These are phyloP conservation scores for Clavispora vitiphila DNA, from an alignment of 805 yeast genomes.

Conservation along the genomic window DNA sequence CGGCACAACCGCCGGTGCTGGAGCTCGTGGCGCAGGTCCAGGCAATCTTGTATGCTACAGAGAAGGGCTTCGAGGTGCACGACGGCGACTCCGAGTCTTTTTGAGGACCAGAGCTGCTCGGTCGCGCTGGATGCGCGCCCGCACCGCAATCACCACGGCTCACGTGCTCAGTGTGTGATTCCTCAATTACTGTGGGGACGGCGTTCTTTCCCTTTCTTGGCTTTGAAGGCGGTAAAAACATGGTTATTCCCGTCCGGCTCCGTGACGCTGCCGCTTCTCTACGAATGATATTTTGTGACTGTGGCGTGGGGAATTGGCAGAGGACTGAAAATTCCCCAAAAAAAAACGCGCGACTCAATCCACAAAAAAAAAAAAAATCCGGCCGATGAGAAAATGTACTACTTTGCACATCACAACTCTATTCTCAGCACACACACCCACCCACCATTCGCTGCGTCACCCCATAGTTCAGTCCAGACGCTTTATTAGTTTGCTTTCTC, in stretches of 20 bases:
- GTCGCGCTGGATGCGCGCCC: neutral
- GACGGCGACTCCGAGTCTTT: slow-evolving; percentile 20
- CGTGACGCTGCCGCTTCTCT: too few relatives aligned
- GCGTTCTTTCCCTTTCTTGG: too few relatives aligned
- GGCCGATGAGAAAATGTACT: neutral
- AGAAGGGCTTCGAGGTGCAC: slow-evolving; percentile 69
- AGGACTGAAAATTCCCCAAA: neutral
- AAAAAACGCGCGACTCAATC: neutral
- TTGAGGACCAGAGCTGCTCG: too few relatives aligned
- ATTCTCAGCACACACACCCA: neutral
- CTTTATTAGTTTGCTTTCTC: too few relatives aligned
- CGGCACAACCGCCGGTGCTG: slow-evolving; percentile 17
- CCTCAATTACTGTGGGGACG: too few relatives aligned
- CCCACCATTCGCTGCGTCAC: neutral
- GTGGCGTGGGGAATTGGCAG: neutral
- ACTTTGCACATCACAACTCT: neutral
- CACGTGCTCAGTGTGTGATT: too few relatives aligned
- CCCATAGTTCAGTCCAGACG: neutral
- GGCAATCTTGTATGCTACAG: slow-evolving; percentile 71
- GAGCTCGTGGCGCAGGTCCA: slow-evolving; percentile 54
- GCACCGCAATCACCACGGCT: too few relatives aligned
- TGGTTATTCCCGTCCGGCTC: too few relatives aligned
- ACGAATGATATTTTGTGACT: too few relatives aligned
- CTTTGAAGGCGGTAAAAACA: too few relatives aligned
- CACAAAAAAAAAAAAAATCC: neutral